Evolutionary conservation across 2,329 filamentous ascomycete genomes (phyloP), one percentile per base, ranked within the genome.

Genomic region (Venturia oleaginea): DNA sequence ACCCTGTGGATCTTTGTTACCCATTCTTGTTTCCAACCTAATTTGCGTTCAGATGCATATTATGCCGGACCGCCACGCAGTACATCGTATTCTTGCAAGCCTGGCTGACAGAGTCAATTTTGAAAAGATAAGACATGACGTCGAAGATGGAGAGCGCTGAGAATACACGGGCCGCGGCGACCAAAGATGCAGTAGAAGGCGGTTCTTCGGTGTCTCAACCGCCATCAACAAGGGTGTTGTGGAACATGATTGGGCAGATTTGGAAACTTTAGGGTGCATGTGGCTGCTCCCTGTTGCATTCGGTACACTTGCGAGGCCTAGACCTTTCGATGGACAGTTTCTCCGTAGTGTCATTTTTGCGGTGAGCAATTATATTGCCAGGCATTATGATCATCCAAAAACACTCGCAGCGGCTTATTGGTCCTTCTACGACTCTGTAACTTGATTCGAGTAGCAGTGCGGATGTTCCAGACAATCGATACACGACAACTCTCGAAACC

Each of bases 61-160:
- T 8, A 8, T 27, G 22, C 10, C 22, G 22, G 3, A 51, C 4
- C 46, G 15, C 10, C 46, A 27, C 7, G 5, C 46, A 11, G 10
- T n/a, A n/a, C n/a, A n/a, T n/a, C n/a, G n/a, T n/a, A n/a, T n/a
- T 24, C 8, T 24, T 11, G 19, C 46, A 24, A 27, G 22, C n/a
- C 22, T 48, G 22, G 22, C 15, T 48, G 46, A 48, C 19, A 24
- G 4, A 34, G 30, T 32, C 17, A 30, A 32, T 19, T 6, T n/a
- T 13, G 17, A n/a, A 6, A 7, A 57, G 51, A 57, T 57, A 57
- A 57, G 51, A 57, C 19, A 57, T 57, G 51, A 57, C 51, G 51
- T 57, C 15, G 30, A 34, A 4, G 2, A 8, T 1, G 27, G 2
- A 2, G 7, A 37, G 27, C 19, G 51, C 30, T 22, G 30, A 19